Base-by-base conservation (phyloP, 257 asterid species). In the Solanum sitiens region DNA sequence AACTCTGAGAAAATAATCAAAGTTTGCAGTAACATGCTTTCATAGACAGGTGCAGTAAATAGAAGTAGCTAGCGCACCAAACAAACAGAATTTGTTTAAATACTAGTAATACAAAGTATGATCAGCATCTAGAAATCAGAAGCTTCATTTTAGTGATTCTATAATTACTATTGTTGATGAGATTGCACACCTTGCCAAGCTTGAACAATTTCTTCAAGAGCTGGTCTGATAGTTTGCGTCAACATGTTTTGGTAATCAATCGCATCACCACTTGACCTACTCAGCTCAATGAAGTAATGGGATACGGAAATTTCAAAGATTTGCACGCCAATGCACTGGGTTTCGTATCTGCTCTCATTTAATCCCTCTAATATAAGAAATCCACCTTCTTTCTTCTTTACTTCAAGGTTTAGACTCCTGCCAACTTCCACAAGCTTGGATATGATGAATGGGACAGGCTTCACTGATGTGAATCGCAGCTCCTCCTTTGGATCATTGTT, bases 261-360 rank as follows among this genome's bases (percentile, higher is more conserved):
- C 30, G 92, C 77, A 90, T 92, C 93, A 11, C 99, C 98, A 67
- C 92, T 42, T 2, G 90, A 92, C 89, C 90, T 93, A 88, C 88
- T 93, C 89, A 96, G 86, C 91, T 96, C 98, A 11, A 96, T 95
- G 82, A 93, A 89, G 92, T 92, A 92, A 80, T 91, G 92, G 25
- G 91, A 87, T 6, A 93, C 84, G 12, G 93, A 86, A 83, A 96
- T 92, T 85, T 95, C 95, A 61, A 86, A 96, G 8, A 96, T 90
- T 2, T 85, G 88, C 27, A 91, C 88, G 32, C 91, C 90, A 2
- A 96, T 92, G 68, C 90, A 89, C 86, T 95, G 73, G 44, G 44
- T 76, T 68, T 87, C 92, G 7, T 89, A 90, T 86, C 83, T 90
- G n/a, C 70, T 83, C 86, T 87, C 94, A 20, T 76, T 86, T 30